Base-by-base conservation (phyloP, 2,329 filamentous ascomycete species). In the Orbilia ellipsospora region DNA sequence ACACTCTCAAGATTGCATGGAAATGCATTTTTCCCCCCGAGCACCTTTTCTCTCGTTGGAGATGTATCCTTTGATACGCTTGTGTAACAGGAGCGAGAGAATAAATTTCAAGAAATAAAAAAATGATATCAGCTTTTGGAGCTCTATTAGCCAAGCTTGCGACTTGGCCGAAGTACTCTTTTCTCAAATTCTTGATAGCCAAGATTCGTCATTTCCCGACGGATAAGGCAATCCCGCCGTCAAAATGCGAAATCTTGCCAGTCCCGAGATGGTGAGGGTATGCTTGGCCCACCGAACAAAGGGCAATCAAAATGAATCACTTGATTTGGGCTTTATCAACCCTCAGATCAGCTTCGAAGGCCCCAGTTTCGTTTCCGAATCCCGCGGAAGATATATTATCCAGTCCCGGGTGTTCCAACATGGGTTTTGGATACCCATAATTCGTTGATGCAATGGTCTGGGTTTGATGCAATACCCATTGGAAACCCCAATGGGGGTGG, bases 331-430 rank as follows among this genome's bases (percentile, higher is more conserved):
- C 50, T 70, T 48, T 28, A 42, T 45, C 31, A 36, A 36, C 31
- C 65, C 48, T 42, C 63, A 50, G 66, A 63, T 57, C 59, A 63
- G 48, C 50, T 62, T 42, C 18, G 48, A 36, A 63, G 57, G 40
- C 52, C 56, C 60, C 23, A 23, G 31, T 36, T 36, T 36, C 62
- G 36, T 63, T 70, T 74, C 70, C 70, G 70, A 74, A 74, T 67
- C 51, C 63, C 63, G 63, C 70, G 70, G 70, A 74, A 74, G 63
- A 74, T 74, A 74, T 74, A 74, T 74, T 74, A 57, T 68, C 61
- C 70, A 63, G 57, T 59, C 63, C 63, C 45, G 48, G 23, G 70
- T 57, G 18, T 8, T 45, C n/a, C 16, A 15, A 16, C 54, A 20
- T 42, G 54, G 15, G 2, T 28, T 7, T 42, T 52, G 48, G 54